A percentile compares a stretch with the other conserved stretches of the same genome.
Conservation (phyloP, 2,329 filamentous ascomycete genomes). For the Microascus cirrosus region DNA sequence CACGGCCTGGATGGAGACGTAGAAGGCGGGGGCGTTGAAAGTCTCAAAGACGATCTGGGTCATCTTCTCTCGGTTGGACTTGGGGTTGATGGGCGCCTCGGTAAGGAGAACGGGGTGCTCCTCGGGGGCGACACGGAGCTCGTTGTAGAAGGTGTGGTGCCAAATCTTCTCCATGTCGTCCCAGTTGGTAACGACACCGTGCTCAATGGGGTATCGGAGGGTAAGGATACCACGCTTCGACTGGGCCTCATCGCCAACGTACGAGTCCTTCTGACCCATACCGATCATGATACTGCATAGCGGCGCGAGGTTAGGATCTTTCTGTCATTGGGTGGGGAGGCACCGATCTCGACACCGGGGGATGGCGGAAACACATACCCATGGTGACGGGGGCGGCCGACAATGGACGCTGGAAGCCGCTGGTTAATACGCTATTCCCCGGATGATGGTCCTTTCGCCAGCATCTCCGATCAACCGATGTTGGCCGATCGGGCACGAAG, state of each 20-base stretch:
- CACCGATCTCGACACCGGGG: neutral
- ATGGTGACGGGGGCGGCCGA: constrained; percentile 99
- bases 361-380: constrained; percentile 57
- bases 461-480: neutral
- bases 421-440: neutral
- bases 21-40: constrained; percentile 99
- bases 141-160: constrained; percentile 99
- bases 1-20: constrained; percentile 99
- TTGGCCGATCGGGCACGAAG: constrained; percentile 15
- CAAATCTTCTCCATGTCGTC: constrained; percentile 99
- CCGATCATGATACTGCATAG: constrained; percentile 93
- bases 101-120: constrained; percentile 99
- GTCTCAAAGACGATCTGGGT: constrained; percentile 99
- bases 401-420: constrained; percentile 74
- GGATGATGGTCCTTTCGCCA: neutral
- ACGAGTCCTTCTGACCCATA: constrained; percentile 99
- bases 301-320: constrained; percentile 3
- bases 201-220: constrained; percentile 98
- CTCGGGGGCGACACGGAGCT: constrained; percentile 98
- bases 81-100: constrained; percentile 99
- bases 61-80: constrained; percentile 99
- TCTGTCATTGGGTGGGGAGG: neutral
- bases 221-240: constrained; percentile 99
- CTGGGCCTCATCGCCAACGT: constrained; percentile 99
- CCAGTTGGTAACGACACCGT: constrained; percentile 99